phyloP scores from a whole-genome alignment of 129 eudicot species.

The Ambrosia artemisiifolia region DNA sequence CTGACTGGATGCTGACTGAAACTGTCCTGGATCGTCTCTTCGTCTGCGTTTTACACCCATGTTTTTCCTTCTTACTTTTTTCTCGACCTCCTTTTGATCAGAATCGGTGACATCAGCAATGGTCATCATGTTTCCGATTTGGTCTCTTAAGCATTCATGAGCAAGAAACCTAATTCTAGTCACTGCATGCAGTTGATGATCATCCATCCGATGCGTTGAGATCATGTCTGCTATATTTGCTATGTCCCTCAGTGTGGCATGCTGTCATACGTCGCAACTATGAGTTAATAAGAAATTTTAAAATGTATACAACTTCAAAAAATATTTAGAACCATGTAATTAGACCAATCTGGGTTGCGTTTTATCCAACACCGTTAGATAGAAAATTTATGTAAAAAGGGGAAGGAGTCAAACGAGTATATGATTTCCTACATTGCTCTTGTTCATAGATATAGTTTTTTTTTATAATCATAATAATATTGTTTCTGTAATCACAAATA shows the following conservation, averaged over 20 bases:
- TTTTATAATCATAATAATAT: no score
- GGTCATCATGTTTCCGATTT: constrained; percentile 44
- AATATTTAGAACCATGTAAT: background rate
- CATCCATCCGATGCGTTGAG: constrained; percentile 85
- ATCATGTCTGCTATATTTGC: constrained; percentile 77
- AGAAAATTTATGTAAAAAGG: background rate
- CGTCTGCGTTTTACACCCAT: constrained; percentile 56
- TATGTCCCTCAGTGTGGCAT: constrained; percentile 67
- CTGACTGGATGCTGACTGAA: constrained; percentile 27
- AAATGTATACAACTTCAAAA: background rate
- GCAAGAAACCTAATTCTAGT: constrained; percentile 75
- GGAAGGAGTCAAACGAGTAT: background rate
- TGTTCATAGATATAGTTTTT: background rate
- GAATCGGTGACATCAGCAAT: constrained; percentile 37
- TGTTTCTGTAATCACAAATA: no score
- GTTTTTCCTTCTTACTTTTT: constrained; percentile 52
- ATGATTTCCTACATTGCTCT: background rate
- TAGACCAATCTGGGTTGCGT: background rate
- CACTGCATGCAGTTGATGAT: constrained; percentile 72
- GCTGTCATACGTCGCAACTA: constrained; percentile 31
- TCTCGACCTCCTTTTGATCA: constrained; percentile 45
- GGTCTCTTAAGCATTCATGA: constrained; percentile 89
- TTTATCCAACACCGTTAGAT: background rate
- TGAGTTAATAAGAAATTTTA: background rate
- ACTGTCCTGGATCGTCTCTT: constrained; percentile 56